Evolutionary conservation across 75 land plant species (phyloP).

Genomic region (Adiantum capillusveneris): DNA sequence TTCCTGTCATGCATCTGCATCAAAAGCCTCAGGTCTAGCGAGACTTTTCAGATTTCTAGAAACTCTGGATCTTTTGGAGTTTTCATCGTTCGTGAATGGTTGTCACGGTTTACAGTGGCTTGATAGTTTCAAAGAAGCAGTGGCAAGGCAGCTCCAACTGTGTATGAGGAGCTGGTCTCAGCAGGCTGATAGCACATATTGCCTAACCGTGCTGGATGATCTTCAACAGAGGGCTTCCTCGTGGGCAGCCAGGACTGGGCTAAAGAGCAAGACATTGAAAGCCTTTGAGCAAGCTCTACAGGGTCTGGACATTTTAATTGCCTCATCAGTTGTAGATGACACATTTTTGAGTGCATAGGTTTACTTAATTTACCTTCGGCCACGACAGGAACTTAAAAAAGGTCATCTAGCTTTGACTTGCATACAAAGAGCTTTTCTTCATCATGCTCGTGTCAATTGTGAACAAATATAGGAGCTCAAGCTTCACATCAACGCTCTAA

Average conservation of each 20-base stretch:
- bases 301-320: neutral
- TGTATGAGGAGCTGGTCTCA: constrained; percentile 1
- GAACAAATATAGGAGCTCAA: too few relatives aligned
- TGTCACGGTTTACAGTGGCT: neutral
- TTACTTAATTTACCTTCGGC: too few relatives aligned
- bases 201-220: neutral
- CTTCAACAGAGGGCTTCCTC: neutral
- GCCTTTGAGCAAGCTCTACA: neutral
- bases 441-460: too few relatives aligned
- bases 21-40: neutral
- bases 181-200: neutral
- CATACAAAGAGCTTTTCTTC: too few relatives aligned
- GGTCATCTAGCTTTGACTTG: too few relatives aligned
- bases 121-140: neutral
- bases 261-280: neutral
- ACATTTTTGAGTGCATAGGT: too few relatives aligned
- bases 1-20: neutral
- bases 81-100: neutral
- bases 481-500: too few relatives aligned
- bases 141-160: neutral
- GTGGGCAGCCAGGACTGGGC: neutral
- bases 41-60: constrained; percentile 1
- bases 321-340: neutral
- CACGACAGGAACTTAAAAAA: too few relatives aligned
- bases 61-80: neutral